Conservation (phyloP, 2,329 filamentous ascomycete species). For the Gliomastix tumulicola region DNA sequence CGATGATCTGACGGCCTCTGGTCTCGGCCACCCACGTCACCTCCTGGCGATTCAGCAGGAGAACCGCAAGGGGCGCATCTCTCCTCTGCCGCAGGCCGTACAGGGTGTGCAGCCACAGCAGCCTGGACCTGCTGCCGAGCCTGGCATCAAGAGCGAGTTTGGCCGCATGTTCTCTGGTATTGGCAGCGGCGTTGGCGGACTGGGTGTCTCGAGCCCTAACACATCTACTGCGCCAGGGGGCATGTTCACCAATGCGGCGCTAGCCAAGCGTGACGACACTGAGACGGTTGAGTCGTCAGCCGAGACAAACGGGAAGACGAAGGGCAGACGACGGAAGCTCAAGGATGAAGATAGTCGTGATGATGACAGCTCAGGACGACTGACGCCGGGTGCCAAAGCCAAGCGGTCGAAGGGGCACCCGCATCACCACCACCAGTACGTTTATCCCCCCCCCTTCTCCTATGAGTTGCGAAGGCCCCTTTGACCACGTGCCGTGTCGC, state of each 20-base stretch:
- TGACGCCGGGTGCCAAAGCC: conserved; percentile 50
- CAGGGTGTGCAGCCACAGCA: conserved; percentile 83
- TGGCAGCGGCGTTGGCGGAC: conserved; percentile 48
- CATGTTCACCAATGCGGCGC: conserved; percentile 37
- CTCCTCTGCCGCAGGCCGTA: conserved; percentile 86
- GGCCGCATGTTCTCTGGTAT: conserved; percentile 95
- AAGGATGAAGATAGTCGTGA: conserved; percentile 70
- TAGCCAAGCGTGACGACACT: conserved; percentile 46
- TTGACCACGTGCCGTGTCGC: too few species aligned
- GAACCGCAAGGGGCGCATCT: conserved; percentile 75
- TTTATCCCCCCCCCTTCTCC: conserved; percentile 11
- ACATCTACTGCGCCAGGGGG: conserved; percentile 26
- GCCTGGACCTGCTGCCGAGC: conserved; percentile 71
- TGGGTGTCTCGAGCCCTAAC: conserved; percentile 45
- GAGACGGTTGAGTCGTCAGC: conserved; percentile 37
- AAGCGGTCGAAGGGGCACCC: conserved; percentile 63
- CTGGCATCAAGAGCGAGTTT: conserved; percentile 90
- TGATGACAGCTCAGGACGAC: conserved; percentile 58
- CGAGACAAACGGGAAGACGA: conserved; percentile 35
- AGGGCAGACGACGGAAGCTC: conserved; percentile 59
- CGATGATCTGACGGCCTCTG: conserved; percentile 49
- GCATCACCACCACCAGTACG: conserved; percentile 63
- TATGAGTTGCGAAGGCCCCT: too few species aligned
- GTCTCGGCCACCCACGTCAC: conserved; percentile 49
- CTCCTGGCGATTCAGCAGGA: conserved; percentile 75